Evolutionary conservation across 805 yeast genomes (phyloP), one percentile per base, ranked within the genome.

Genomic region (Yarrowia deformans): DNA sequence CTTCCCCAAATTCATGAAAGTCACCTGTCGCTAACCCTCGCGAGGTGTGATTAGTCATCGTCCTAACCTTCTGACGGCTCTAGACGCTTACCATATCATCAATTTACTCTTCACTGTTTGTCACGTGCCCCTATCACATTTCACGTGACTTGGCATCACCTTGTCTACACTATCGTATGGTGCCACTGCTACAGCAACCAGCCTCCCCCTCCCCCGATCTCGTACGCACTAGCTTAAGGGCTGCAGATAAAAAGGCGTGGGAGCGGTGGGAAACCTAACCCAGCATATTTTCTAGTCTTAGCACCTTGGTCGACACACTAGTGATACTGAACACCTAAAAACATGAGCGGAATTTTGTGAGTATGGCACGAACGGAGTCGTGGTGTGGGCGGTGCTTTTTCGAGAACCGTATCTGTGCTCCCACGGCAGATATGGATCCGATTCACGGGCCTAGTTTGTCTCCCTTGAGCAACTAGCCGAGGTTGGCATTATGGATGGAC

Each of bases 321-420:
- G 66, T 42, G 45, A 43, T n/a, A 18, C 19, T 10, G 10, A 16
- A 45, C 39, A 34, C 29, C 29, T 16, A 34, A 42, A 23, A 45
- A 45, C 40, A 60, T 60, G 66, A 60, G 52, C 52, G 66, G 66
- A 60, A 45, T 60, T 60, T 60, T 60, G 66, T 60, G 66, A 60
- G 66, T 60, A 60, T 45, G 14, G 7, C 35, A 12, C 16, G 16
- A 42, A 10, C 39, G 5, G 19, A 3, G 39, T 32, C 9, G 39
- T 32, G 37, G 9, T 49, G 19, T 3, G 39, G 8, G 35, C 9
- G 42, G 1, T 1, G 29, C 42, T 12, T n/a, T 52, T 13, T 9
- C 18, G 55, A 10, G 16, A 18, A 42, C 12, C 8, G 13, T 35
- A 6, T 9, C 10, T 35, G 23, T 35, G 56, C 35, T 10, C 7